Base-by-base conservation (phyloP, 1,139 yeast species). In the Pichia sp. region DNA sequence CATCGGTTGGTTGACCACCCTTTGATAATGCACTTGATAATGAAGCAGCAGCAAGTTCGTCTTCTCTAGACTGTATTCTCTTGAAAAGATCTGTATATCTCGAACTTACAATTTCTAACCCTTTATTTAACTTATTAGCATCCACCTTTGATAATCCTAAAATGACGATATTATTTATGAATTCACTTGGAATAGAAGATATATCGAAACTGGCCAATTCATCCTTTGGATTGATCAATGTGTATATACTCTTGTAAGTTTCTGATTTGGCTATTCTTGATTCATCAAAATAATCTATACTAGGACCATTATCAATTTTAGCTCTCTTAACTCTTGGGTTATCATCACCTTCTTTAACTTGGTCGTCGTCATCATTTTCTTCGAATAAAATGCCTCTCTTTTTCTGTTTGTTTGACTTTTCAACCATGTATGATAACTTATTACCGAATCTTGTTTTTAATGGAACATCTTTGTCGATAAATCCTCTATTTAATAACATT, bases 171-270 rank as follows among this genome's bases (percentile, higher is more conserved):
- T 79, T 76, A 31, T 76, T 75, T 47, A 89, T 77, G 4, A 85
- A 72, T 48, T 82, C 79, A 33, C 75, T 76, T 2, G 94, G 86
- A 15, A 91, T 70, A 9, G 78, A 69, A 8, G 87, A 75, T 44
- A 89, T 78, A 63, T 90, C 93, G 59, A 88, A 85, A 42, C 75
- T 72, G 24, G 80, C 77, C 14, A 63, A 50, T 41, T 83, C 81
- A 62, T 84, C 82, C 31, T 67, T 65, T 3, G 82, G 71, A 44
- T 80, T 84, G 51, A 85, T 82, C 49, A 91, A 71, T 38, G 83
- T 78, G 62, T 81, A 91, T 20, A 75, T 57, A 1, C 73, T 60
- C 32, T 69, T 65, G 50, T 70, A 73, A 12, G 69, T 63, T 47
- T 65, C 65, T 48, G 66, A 67, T 34, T 66, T 62, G 1, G 75